Conservation (phyloP, 2,329 filamentous ascomycete species). For the Pleurostoma richardsiae region DNA sequence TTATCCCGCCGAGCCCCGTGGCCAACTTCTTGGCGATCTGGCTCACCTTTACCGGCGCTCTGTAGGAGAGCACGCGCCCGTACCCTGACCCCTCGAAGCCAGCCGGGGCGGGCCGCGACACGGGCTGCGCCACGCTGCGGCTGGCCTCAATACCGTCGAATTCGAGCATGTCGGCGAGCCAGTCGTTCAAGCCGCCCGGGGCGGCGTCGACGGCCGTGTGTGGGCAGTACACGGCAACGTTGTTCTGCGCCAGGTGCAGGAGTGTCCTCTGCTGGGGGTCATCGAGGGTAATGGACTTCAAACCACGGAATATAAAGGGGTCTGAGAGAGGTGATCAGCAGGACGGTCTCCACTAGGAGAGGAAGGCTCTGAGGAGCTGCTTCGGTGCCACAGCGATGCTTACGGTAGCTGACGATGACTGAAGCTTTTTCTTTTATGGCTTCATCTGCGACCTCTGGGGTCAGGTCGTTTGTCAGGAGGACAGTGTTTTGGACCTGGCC, state of each 20-base stretch:
- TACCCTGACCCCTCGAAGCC: constrained; percentile 46
- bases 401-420: constrained; percentile 86
- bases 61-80: constrained; percentile 42
- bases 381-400: constrained; percentile 13
- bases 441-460: constrained; percentile 81
- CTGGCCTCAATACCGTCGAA: constrained; percentile 31
- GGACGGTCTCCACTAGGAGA: neutral
- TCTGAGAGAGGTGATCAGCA: constrained; percentile 44
- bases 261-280: constrained; percentile 86
- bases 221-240: constrained; percentile 92
- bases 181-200: constrained; percentile 81
- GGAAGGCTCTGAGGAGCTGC: constrained; percentile 4
- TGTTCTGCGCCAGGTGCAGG: constrained; percentile 73
- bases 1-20: constrained; percentile 60
- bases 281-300: constrained; percentile 80
- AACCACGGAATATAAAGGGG: constrained; percentile 90
- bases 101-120: constrained; percentile 30
- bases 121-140: constrained; percentile 40
- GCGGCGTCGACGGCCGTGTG: constrained; percentile 93
- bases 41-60: constrained; percentile 27
- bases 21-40: constrained; percentile 52
- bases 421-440: constrained; percentile 73
- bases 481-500: constrained; percentile 29
- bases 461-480: constrained; percentile 79
- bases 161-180: constrained; percentile 83